Conservation (phyloP, 768 basidiomycete species). For the Fibroporia radiculosa region DNA sequence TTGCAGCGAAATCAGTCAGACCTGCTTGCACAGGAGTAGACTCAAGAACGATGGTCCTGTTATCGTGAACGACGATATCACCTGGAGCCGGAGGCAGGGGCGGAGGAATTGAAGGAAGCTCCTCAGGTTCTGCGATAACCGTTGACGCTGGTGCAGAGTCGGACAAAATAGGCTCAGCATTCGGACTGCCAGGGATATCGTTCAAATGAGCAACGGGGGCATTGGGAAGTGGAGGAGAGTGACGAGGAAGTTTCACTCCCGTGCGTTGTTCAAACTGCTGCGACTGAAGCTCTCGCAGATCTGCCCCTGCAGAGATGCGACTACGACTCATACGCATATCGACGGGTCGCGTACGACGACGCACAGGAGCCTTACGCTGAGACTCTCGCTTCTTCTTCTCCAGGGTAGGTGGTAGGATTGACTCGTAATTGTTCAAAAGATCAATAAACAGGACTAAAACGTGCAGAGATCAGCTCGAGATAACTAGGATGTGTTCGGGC, state of each 20-base stretch:
- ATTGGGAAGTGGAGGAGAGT: conserved; percentile 14
- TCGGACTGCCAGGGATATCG: conserved; percentile 10
- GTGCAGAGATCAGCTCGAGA: neutral
- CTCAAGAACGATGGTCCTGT: neutral
- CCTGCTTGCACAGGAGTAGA: conserved; percentile 3
- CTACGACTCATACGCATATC: conserved; percentile 85
- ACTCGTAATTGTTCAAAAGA: conserved; percentile 66
- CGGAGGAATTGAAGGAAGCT: conserved; percentile 19
- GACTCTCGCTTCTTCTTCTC: conserved; percentile 82
- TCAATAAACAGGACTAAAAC: conserved; percentile 74
- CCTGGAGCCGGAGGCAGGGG: conserved; percentile 12
- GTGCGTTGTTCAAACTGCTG: conserved; percentile 37
- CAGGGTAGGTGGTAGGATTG: conserved; percentile 74
- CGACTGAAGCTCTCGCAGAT: conserved; percentile 62
- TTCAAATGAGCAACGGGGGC: conserved; percentile 4
- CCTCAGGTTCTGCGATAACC: conserved; percentile 14
- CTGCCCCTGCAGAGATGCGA: conserved; percentile 62
- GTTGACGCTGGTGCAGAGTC: neutral
- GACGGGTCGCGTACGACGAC: conserved; percentile 81
- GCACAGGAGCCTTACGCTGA: conserved; percentile 72
- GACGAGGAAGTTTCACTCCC: conserved; percentile 16
- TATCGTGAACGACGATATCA: conserved; percentile 10
- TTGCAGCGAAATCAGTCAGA: conserved; percentile 5
- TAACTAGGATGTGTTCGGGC: too few species aligned
- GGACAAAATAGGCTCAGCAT: conserved; percentile 2